These are phyloP conservation scores for Metarhizium robertsii DNA, from an alignment of 2,329 filamentous ascomycete genomes.

Conservation along the genomic window DNA sequence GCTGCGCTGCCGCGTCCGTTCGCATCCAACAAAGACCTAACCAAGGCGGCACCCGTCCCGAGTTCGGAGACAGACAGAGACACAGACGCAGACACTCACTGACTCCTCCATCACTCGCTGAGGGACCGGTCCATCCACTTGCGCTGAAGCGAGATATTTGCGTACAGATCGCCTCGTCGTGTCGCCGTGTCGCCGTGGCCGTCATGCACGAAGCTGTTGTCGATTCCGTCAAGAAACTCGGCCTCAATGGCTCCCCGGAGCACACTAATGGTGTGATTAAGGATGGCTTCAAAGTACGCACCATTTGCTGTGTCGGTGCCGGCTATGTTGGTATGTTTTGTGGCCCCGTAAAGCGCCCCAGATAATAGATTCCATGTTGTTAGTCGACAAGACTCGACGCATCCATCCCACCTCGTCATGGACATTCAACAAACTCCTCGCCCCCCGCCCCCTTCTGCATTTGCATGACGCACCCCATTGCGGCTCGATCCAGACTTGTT, in stretches of 20 bases:
- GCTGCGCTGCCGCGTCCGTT: not conserved
- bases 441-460: not conserved
- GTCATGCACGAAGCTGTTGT: conserved; percentile 13
- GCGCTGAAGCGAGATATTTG: too few relatives aligned
- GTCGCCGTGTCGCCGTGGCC: conserved; percentile 11
- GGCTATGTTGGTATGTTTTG: conserved; percentile 62
- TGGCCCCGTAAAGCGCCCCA: not conserved
- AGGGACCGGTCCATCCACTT: too few relatives aligned
- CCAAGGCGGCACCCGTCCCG: too few relatives aligned
- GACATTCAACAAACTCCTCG: too few relatives aligned
- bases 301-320: conserved; percentile 66
- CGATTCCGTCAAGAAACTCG: conserved; percentile 21
- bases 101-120: not conserved
- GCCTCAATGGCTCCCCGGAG: conserved; percentile 22
- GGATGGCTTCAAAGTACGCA: conserved; percentile 32
- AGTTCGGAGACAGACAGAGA: too few relatives aligned
- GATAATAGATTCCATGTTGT: not conserved
- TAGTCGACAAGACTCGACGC: too few relatives aligned
- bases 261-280: conserved; percentile 19
- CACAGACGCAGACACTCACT: too few relatives aligned
- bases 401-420: too few relatives aligned
- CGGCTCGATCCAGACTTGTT: not conserved
- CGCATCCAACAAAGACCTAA: too few relatives aligned
- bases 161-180: not conserved
- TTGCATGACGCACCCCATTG: not conserved